Evolutionary conservation across 192 early-diverging fungal genomes (phyloP).

Genomic region (Coemansia sp.): DNA sequence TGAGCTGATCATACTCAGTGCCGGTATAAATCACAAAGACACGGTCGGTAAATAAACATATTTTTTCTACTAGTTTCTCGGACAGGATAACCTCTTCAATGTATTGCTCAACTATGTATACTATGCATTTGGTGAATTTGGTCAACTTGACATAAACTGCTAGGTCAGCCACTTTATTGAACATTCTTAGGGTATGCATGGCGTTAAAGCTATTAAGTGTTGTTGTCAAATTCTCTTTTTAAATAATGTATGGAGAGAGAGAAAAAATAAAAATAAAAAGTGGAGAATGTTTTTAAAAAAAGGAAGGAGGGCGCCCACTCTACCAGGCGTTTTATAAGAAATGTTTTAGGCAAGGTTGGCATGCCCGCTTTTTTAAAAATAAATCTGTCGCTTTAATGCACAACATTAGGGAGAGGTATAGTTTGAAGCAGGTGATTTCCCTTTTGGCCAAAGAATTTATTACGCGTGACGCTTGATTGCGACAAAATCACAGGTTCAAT

Average conservation of each 20-base stretch:
- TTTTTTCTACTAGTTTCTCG: neutral
- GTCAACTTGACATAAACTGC: neutral
- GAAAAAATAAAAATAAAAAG: neutral
- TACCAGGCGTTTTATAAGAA: neutral
- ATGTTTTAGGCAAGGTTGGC: neutral
- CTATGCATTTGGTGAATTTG: neutral
- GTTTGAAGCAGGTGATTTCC: neutral
- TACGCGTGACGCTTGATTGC: neutral
- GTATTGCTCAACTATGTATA: neutral
- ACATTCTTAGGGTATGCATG: conserved; percentile 1
- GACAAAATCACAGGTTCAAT: neutral
- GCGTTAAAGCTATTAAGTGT: neutral
- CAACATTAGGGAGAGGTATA: neutral
- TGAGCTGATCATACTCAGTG: neutral
- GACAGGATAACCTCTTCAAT: neutral
- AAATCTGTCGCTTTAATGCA: too few relatives aligned
- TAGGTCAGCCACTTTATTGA: neutral
- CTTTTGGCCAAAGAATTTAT: neutral
- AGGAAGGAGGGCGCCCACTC: neutral
- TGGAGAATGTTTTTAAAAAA: neutral
- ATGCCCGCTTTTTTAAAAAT: neutral
- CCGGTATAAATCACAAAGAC: conserved; percentile 5
- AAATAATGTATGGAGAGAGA: neutral
- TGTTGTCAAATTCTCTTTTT: neutral
- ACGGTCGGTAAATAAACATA: neutral